Evolutionary conservation across 129 eudicot genomes (phyloP).

Genomic region (Daucus carota): DH1_v3.0 NC_030386.2:22856001-22856500

Average conservation of each 20-base stretch:
- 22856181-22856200: constrained; percentile 94
- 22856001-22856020: neutral
- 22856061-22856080: neutral
- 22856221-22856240: constrained; percentile 90
- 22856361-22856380: constrained; percentile 89
- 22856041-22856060: neutral
- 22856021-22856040: neutral
- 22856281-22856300: neutral
- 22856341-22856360: constrained; percentile 96
- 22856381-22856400: constrained; percentile 94
- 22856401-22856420: constrained; percentile 61
- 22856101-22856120: neutral
- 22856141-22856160: constrained; percentile 96
- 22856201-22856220: constrained; percentile 87
- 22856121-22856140: constrained; percentile 35
- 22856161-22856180: constrained; percentile 56
- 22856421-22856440: neutral
- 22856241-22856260: constrained; percentile 27
- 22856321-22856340: constrained; percentile 93
- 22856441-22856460: neutral
- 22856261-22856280: neutral
- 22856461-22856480: no score
- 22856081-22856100: neutral
- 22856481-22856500: neutral
- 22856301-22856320: constrained; percentile 35